Evolutionary conservation across 1,284 basidiomycete genomes (phyloP), one percentile per base, ranked within the genome.

Genomic region (Paramarasmius palmivorus): DNA sequence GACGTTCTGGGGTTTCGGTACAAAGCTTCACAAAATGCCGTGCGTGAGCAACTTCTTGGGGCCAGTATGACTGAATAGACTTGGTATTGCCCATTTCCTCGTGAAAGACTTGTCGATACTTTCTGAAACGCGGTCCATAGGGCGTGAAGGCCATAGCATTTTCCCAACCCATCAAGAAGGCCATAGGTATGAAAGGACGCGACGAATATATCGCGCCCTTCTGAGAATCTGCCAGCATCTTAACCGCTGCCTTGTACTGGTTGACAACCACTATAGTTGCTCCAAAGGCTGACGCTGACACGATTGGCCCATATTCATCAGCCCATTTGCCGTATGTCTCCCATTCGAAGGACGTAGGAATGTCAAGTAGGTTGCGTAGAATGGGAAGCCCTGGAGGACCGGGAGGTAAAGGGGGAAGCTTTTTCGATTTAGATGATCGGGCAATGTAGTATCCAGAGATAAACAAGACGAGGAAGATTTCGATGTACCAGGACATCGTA

Each of bases 321-420:
- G 52, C 45, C 52, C 52, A 53, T 22, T 48, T 26, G 15, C 44
- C 52, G 37, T 48, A 53, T 20, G 19, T 53, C 10, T 48, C 46
- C 60, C 60, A 61, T 29, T 55, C 41, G 22, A 49, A 53, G 7
- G 37, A 22, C 14, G 50, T 22, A 2, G 58, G 58, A 2, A 57
- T 40, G 4, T 52, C 48, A 20, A 59, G 49, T 12, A 59, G 22
- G 40, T 61, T 59, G 2, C 60, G 56, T 2, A 61, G 19, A 3
- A 61, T 7, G 3, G 56, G 58, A 3, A 57, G 50, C 15, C 52
- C 56, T 15, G 26, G 49, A 6, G 59, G 59, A 1, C 59, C 57
- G 8, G 57, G 59, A 2, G 59, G 59, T 2, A 59, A 36, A n/a
- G 57, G 59, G 5, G 29, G 40, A 20, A 32, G 25, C 15, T 46